Base-by-base conservation (phyloP, 2,329 filamentous ascomycete species). In the Rutstroemia sp. region DNA sequence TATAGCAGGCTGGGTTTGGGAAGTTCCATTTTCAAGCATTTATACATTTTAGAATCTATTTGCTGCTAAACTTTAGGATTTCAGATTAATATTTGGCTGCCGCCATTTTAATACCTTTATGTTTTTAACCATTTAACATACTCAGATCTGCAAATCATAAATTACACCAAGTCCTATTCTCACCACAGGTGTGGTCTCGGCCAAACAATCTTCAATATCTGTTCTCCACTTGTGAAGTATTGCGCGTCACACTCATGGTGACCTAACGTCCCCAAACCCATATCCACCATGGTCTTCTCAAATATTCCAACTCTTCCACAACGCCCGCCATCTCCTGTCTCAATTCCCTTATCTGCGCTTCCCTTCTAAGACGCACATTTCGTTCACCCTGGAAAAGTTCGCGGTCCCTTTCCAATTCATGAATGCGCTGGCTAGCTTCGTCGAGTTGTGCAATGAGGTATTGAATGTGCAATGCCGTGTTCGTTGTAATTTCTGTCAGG, bases 1-100 rank as follows among this genome's bases (percentile, higher is more conserved):
- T 0, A 72, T 82, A 37, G 83, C 80, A 30, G 73, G 77, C 46
- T 83, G 78, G 79, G 77, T 79, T 58, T 87, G 83, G 83, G 75
- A 72, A 4, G 66, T 85, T 23, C 77, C 81, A 6, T 66, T 83
- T 38, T 55, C 53, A 42, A 55, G 47, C 53, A 55, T 55, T 38
- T 55, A 50, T 37, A 41, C 44, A 8, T 54, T 41, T 21, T 49
- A 23, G 39, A 42, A 42, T 34, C 2, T 34, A 14, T 34, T 34
- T 34, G 12, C 30, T 34, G 30, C 12, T 34, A 12, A 3, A 12
- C 4, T 12, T 12, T 34, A 34, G 30, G 10, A 12, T 10, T 34
- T 27, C 2, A 27, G 25, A 27, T 2, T 27, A 27, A 27, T 7
- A 27, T 27, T 7, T 27, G 6, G 30, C 30, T 12, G 30, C 30